Base-by-base conservation (phyloP, 2,329 filamentous ascomycete genomes). In the Lasiodiplodia theobromae region DNA sequence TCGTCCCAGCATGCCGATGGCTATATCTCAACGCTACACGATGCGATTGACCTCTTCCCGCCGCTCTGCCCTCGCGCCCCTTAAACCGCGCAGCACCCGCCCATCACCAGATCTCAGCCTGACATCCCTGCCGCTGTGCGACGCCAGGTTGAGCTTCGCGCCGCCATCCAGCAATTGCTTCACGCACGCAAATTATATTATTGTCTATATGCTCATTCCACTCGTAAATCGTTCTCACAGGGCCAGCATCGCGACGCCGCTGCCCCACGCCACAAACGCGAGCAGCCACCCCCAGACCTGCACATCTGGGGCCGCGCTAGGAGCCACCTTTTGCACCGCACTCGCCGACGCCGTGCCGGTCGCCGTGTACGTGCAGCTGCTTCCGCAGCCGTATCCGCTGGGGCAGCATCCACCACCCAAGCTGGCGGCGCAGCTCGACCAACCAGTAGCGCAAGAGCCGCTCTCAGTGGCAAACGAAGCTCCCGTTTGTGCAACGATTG, bases 371-470 rank as follows among this genome's bases (percentile, higher is more conserved):
- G 73, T 72, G 64, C 74, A 79, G 3, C 77, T 77, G 69, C 67
- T 71, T 0, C 92, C 93, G 79, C 93, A 97, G 3, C 79, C 79
- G 78, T 91, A 97, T 2, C 92, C 92, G 52, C 81, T 85, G 0
- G 94, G 94, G 83, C 95, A 98, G 78, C 95, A 98, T 7, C 93
- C 94, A 0, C 93, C 89, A 0, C 91, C 88, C 0, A 86, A 82
- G n/a, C 86, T 83, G 68, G 78, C 87, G 73, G 84, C 89, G 87
- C 86, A 97, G 71, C 80, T 86, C 71, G 88, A 91, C 95, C 95
- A 98, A 4, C 93, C 94, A 58, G 78, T 83, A 0, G 94, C 93
- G 76, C 95, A 98, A 0, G 70, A 72, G 11, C 79, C 78, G 2
- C 80, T 81, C 10, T 83, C 84, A 6, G 74, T 71, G 11, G 77